These are phyloP conservation scores for Alternaria sp. DNA, from an alignment of 2,329 filamentous ascomycete species.

Conservation along the genomic window DNA sequence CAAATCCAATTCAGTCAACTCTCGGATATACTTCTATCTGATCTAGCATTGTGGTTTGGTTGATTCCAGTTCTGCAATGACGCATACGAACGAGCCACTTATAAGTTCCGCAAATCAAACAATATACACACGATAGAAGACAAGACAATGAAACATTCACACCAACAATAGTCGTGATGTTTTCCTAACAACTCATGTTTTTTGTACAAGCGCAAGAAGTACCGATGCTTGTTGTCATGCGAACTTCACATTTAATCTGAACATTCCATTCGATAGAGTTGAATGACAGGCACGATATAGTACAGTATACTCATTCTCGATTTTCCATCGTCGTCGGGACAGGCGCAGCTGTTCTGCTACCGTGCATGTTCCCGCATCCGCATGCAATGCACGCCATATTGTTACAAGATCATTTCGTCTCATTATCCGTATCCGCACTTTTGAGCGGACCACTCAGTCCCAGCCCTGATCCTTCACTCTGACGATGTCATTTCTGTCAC, in stretches of 20 bases:
- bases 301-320: constrained; percentile 10
- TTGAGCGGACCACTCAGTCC: constrained; percentile 4
- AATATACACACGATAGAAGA: neutral
- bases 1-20: neutral
- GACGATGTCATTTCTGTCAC: constrained; percentile 71
- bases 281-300: constrained; percentile 10
- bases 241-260: neutral
- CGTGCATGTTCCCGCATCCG: neutral
- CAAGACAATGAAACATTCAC: neutral
- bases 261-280: constrained; percentile 3
- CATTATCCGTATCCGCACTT: constrained; percentile 7
- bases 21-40: neutral
- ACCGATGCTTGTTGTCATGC: neutral
- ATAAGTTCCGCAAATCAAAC: neutral
- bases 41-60: neutral
- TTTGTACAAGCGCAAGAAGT: neutral
- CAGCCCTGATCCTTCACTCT: constrained; percentile 74
- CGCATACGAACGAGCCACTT: neutral
- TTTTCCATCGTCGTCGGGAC: neutral
- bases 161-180: too few relatives aligned
- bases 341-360: neutral
- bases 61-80: neutral
- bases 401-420: constrained; percentile 19
- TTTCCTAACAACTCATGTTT: too few relatives aligned
- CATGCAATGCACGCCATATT: constrained; percentile 9